Evolutionary conservation across 129 eudicot genomes (phyloP).

Genomic region (Ambrosia trifida): DNA sequence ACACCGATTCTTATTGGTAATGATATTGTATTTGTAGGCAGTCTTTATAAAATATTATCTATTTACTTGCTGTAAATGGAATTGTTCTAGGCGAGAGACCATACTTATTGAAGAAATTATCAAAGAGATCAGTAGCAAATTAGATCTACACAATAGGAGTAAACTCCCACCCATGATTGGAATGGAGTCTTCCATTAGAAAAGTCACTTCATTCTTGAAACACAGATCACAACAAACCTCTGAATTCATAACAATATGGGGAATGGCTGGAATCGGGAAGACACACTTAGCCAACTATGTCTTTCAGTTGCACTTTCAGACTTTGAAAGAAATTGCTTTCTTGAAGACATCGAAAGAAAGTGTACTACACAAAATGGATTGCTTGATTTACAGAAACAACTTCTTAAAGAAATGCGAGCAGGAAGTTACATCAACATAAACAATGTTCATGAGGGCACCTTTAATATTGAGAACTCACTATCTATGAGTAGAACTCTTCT

Average conservation of each 20-base stretch:
- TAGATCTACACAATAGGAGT: slow-evolving; percentile 14
- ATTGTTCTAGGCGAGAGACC: no score
- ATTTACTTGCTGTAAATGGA: neutral
- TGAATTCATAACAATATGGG: neutral
- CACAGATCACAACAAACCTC: neutral
- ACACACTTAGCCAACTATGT: neutral
- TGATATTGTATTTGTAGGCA: no score
- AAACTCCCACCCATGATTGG: neutral
- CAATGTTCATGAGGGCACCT: slow-evolving; percentile 9
- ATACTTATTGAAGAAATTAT: no score
- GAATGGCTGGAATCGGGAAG: slow-evolving; percentile 8
- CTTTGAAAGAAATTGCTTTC: slow-evolving; percentile 27
- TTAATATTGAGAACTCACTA: slow-evolving; percentile 8
- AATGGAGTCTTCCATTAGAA: no score
- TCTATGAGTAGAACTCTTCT: neutral
- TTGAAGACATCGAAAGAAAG: slow-evolving; percentile 6
- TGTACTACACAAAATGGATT: neutral
- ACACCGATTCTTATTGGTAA: no score
- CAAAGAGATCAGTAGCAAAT: neutral
- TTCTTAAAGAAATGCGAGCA: slow-evolving; percentile 15
- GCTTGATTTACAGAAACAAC: slow-evolving; percentile 29
- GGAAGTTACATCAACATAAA: neutral
- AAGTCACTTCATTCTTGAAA: slow-evolving; percentile 16
- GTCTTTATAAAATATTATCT: no score
- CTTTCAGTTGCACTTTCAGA: slow-evolving; percentile 7